phyloP scores from a whole-genome alignment of 164 flowering plant genomes.

The Chimonanthus salicifolius region DNA sequence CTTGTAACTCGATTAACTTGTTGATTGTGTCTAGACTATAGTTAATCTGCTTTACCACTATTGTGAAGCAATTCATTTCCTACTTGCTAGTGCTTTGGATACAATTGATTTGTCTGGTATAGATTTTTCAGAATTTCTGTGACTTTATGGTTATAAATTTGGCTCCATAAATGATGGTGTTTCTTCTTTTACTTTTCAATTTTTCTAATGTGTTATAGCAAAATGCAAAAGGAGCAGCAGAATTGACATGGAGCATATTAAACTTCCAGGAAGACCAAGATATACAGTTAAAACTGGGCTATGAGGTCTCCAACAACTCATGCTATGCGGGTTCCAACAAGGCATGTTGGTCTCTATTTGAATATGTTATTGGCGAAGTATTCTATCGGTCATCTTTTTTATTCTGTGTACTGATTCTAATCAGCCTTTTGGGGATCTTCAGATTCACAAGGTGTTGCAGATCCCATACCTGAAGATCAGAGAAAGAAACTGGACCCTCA shows the following conservation, averaged over 20 bases:
- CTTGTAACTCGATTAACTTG: no score
- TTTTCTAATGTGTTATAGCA: constrained; percentile 31
- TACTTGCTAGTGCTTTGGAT: background rate
- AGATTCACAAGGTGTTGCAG: constrained; percentile 31
- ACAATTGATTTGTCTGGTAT: background rate
- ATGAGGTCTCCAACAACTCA: constrained; percentile 40
- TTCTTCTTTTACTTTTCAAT: background rate
- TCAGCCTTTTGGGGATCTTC: background rate
- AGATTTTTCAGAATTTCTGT: background rate
- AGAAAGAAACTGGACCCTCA: constrained; percentile 93
- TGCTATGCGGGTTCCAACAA: constrained; percentile 48
- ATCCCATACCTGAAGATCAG: constrained; percentile 78
- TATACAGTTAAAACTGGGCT: constrained; percentile 73
- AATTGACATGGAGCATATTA: constrained; percentile 50
- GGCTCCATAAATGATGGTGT: background rate
- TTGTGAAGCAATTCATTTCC: background rate
- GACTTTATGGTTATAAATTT: background rate
- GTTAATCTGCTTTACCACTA: background rate
- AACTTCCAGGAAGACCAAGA: constrained; percentile 73
- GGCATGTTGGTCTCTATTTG: constrained; percentile 31
- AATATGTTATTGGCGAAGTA: background rate
- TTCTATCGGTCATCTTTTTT: background rate
- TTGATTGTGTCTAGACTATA: background rate
- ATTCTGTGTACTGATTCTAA: background rate
- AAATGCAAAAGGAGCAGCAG: constrained; percentile 60